A percentile compares a stretch with the other conserved stretches of the same genome.
These are phyloP conservation scores for Typha latifolia DNA, from an alignment of 176 grass and related monocot genomes.

Conservation along the genomic window DNA sequence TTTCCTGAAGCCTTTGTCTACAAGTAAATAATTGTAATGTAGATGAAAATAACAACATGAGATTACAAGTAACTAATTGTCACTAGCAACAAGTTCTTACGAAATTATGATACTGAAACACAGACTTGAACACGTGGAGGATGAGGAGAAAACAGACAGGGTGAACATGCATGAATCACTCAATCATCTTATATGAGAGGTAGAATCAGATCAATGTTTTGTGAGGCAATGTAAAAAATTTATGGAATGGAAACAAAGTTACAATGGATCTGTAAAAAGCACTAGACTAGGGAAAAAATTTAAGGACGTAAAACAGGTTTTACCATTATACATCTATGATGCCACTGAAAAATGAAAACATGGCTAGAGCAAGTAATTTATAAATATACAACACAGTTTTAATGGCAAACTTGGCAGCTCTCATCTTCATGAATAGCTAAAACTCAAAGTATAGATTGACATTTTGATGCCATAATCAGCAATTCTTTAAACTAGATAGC, in stretches of 20 bases:
- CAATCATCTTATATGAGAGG: too few species aligned
- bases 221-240: too few species aligned
- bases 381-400: not conserved
- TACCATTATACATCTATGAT: not conserved
- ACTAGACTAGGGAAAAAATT: not conserved
- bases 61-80: not conserved
- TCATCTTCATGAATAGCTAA: not conserved
- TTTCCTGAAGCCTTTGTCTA: constrained; percentile 78
- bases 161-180: too few species aligned
- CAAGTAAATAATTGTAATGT: not conserved
- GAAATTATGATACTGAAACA: too few species aligned
- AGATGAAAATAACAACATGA: not conserved
- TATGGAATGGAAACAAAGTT: too few species aligned
- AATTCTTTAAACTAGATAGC: too few species aligned
- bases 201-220: too few species aligned
- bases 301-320: not conserved
- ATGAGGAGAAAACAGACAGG: too few species aligned
- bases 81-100: too few species aligned
- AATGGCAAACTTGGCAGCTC: not conserved
- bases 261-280: not conserved
- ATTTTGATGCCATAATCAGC: not conserved
- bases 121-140: too few species aligned
- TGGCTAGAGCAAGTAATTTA: too few species aligned
- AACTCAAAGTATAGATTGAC: not conserved
- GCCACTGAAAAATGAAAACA: not conserved